These are phyloP conservation scores for Thermomyces lanuginosus DNA, from an alignment of 2,329 filamentous ascomycete genomes.

Conservation along the genomic window DNA sequence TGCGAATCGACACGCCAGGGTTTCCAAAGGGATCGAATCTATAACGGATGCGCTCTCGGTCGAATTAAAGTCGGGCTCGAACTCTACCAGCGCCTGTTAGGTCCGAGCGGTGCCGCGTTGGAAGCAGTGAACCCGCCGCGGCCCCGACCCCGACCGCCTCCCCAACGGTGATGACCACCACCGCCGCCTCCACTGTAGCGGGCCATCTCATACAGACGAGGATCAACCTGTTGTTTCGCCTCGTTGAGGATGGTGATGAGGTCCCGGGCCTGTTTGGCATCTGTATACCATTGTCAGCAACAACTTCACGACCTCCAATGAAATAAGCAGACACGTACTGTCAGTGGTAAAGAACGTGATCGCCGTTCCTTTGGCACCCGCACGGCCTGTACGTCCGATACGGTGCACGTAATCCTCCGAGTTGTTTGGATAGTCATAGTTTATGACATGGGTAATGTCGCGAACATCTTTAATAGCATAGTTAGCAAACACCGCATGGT, in stretches of 20 bases:
- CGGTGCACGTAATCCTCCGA: constrained; percentile 55
- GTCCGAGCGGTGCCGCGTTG: constrained; percentile 42
- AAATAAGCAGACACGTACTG: constrained; percentile 49
- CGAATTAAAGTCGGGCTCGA: constrained; percentile 11
- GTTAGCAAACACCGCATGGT: constrained; percentile 56
- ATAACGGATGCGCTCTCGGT: constrained; percentile 11
- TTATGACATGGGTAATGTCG: constrained; percentile 99
- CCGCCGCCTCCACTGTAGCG: constrained; percentile 78
- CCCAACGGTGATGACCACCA: constrained; percentile 50
- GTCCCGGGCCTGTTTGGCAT: constrained; percentile 91
- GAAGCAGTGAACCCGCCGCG: constrained; percentile 39
- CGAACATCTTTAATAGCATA: constrained; percentile 76
- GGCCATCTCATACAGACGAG: constrained; percentile 86
- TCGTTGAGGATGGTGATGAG: constrained; percentile 83
- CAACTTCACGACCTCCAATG: not conserved
- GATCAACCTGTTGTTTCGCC: constrained; percentile 96
- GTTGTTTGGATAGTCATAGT: constrained; percentile 99
- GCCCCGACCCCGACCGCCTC: constrained; percentile 36
- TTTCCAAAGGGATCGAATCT: not conserved
- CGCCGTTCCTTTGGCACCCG: constrained; percentile 81
- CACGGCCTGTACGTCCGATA: constrained; percentile 52
- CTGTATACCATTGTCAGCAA: constrained; percentile 26
- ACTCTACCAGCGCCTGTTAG: constrained; percentile 40
- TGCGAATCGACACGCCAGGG: constrained; percentile 15
- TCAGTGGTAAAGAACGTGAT: constrained; percentile 99